Evolutionary conservation across 2,329 filamentous ascomycete genomes (phyloP).

Genomic region (Xylariaceae sp.): DNA sequence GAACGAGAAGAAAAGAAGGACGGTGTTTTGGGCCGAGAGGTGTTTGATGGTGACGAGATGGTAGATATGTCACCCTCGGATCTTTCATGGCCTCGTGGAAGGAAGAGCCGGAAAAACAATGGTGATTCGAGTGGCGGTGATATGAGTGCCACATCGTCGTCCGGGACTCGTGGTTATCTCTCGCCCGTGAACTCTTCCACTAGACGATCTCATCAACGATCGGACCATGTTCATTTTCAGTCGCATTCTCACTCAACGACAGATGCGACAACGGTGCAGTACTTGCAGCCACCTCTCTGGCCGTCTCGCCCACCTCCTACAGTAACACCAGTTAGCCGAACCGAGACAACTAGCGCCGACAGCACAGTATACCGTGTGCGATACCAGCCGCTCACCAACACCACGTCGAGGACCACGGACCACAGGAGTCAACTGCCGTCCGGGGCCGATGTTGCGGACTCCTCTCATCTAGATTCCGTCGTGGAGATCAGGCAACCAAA

Average conservation of each 20-base stretch:
- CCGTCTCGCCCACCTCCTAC: conserved; percentile 50
- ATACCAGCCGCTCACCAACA: conserved; percentile 54
- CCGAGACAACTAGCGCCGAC: conserved; percentile 58
- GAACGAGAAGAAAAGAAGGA: conserved; percentile 93
- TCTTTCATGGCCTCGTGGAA: conserved; percentile 41
- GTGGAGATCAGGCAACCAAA: conserved; percentile 16
- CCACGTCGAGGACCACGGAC: conserved; percentile 43
- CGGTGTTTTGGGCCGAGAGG: conserved; percentile 81
- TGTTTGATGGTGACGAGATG: conserved; percentile 94
- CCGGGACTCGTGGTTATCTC: conserved; percentile 31
- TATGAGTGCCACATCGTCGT: conserved; percentile 27
- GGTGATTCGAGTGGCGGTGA: conserved; percentile 33
- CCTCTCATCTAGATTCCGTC: conserved; percentile 18
- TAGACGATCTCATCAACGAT: conserved; percentile 34
- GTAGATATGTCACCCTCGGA: conserved; percentile 58
- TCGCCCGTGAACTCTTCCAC: conserved; percentile 41
- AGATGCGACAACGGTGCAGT: conserved; percentile 27
- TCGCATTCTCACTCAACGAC: conserved; percentile 21
- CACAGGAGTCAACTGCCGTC: conserved; percentile 32
- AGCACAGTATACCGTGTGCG: conserved; percentile 60
- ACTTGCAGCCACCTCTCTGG: conserved; percentile 49
- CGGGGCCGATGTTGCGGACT: conserved; percentile 34
- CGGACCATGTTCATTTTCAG: conserved; percentile 23
- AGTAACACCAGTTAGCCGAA: conserved; percentile 54
- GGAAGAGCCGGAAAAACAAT: conserved; percentile 26